Percentiles rank a stretch among this genome's conserved stretches.
phyloP scores from a whole-genome alignment of 805 yeast species.

The Ogataea methylovora region DNA sequence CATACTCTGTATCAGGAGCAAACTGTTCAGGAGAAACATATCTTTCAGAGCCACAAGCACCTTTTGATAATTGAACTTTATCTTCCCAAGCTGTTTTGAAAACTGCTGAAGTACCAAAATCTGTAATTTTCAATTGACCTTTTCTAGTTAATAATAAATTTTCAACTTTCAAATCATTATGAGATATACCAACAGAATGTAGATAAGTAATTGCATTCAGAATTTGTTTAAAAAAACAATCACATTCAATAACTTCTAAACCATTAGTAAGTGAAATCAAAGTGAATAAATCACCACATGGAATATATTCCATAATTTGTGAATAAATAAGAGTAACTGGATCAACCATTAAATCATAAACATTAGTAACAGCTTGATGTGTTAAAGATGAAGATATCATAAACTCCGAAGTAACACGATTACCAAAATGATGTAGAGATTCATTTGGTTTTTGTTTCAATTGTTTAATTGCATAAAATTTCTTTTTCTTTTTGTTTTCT shows the following conservation, averaged over 20 bases:
- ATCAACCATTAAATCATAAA: conserved; percentile 74
- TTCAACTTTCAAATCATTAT: conserved; percentile 88
- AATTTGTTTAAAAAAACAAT: conserved; percentile 84
- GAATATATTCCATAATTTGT: conserved; percentile 94
- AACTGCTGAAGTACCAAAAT: conserved; percentile 89
- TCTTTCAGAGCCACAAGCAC: conserved; percentile 86
- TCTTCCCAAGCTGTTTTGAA: conserved; percentile 87
- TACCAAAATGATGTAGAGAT: conserved; percentile 46
- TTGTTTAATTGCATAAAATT: conserved; percentile 70
- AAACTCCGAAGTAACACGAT: conserved; percentile 83
- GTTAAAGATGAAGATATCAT: conserved; percentile 75
- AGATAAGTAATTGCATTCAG: conserved; percentile 75
- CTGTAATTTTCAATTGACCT: conserved; percentile 67
- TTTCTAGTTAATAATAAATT: conserved; percentile 62
- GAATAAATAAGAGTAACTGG: conserved; percentile 60
- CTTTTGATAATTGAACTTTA: conserved; percentile 57
- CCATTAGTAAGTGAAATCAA: conserved; percentile 45
- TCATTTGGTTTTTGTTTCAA: conserved; percentile 57
- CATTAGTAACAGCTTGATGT: conserved; percentile 70
- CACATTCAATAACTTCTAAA: conserved; percentile 62
- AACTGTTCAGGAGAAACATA: conserved; percentile 92
- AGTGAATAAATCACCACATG: conserved; percentile 74
- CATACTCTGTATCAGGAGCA: conserved; percentile 44
- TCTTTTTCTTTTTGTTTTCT: conserved; percentile 29
- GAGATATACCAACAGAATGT: conserved; percentile 91